Evolutionary conservation across 371 early-diverging fungal genomes (phyloP).

Genomic region (Mortierella sp.): DNA sequence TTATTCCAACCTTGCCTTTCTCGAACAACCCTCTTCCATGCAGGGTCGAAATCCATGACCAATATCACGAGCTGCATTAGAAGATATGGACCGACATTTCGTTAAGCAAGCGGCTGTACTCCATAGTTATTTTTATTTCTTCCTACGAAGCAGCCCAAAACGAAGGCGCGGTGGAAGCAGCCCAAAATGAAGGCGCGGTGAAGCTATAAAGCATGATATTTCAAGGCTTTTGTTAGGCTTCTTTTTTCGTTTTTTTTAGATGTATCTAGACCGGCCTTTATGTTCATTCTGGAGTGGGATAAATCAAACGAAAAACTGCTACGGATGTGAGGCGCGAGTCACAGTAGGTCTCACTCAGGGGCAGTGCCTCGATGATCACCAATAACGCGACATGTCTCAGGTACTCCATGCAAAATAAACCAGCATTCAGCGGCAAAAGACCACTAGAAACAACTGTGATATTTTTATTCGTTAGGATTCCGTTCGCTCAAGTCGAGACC

Average conservation of each 20-base stretch:
- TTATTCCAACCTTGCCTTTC: no score
- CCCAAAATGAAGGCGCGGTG: background rate
- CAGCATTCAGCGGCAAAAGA: background rate
- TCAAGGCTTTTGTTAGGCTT: background rate
- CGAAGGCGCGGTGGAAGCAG: background rate
- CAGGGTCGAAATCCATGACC: background rate
- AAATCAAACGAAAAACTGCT: no score
- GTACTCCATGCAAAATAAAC: background rate
- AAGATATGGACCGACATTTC: background rate
- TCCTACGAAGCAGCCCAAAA: background rate
- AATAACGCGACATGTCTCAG: background rate
- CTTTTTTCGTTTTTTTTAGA: background rate
- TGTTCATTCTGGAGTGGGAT: no score
- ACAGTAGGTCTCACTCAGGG: background rate
- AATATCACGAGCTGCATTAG: background rate
- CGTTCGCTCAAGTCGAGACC: background rate
- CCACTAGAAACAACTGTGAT: background rate
- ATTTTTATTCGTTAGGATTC: background rate
- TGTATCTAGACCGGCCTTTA: no score
- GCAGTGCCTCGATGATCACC: background rate
- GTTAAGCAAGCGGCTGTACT: background rate
- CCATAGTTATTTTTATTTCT: background rate
- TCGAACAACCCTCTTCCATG: background rate
- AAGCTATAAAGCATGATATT: background rate
- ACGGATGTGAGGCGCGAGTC: background rate